Evolutionary conservation across 371 early-diverging fungal genomes (phyloP), one percentile per base, ranked within the genome.

Genomic region (Catenaria anguillulae): DNA sequence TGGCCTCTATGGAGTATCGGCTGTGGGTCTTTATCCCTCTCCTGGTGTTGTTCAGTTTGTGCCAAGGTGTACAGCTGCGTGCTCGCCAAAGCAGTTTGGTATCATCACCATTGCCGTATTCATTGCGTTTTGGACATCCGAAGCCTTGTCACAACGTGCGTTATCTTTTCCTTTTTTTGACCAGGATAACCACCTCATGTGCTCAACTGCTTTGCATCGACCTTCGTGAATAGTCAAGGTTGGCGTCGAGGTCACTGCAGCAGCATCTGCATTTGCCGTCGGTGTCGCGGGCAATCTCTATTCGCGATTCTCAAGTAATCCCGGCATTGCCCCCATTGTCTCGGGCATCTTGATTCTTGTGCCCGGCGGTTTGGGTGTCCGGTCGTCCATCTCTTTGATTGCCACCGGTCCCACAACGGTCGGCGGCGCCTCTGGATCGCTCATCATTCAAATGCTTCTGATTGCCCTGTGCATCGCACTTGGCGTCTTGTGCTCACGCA

Each of bases 71-170:
- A 15, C 58, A 58, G 31, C 31, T 58, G 36, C 58, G 43, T 24
- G 58, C 58, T 40, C 58, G 43, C 58, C 36, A 13, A 10, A 10
- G 36, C 58, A 58, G 36, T 58, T 58, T n/a, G 58, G 58, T 12
- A 58, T 58, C 58, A 58, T 35, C 13, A 42, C 58, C 36, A 10
- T 58, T 17, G 43, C 58, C 24, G 43, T 42, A 21, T 35, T 58
- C 15, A 21, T 35, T 1, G 58, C 58, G 17, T 58, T 26, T 23
- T 33, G 58, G 58, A 12, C 31, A 2, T 40, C 36, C 12, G 15
- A 26, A 0, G 58, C 21, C 13, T 36, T 58, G 35, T 15, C 33
- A 17, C 3, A 12, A 12, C 8, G 48, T 48, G 8, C 48, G 48
- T 26, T 48, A 2, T 43, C 21, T 40, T 40, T 40, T 40, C 40